Conservation (phyloP, 2,329 filamentous ascomycete species). For the Pestalotiopsis sp. region DNA sequence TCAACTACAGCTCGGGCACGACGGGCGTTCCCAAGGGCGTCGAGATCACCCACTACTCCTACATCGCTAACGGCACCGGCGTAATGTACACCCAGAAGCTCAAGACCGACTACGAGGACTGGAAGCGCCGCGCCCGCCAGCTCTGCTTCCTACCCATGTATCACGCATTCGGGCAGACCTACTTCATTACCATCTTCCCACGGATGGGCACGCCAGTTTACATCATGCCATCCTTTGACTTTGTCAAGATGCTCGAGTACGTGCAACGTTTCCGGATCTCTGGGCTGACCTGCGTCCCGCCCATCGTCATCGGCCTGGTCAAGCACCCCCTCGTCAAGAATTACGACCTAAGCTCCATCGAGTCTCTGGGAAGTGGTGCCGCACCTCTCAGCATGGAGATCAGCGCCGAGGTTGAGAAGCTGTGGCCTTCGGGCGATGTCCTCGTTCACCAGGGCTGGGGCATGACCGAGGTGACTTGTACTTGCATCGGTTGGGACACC, state of each 20-base stretch:
- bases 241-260: slow-evolving; percentile 69
- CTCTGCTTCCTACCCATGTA: slow-evolving; percentile 79
- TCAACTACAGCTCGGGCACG: slow-evolving; percentile 81
- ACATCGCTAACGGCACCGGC: slow-evolving; percentile 71
- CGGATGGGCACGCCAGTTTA: slow-evolving; percentile 68
- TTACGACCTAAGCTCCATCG: slow-evolving; percentile 70
- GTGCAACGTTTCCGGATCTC: slow-evolving; percentile 72
- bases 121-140: slow-evolving; percentile 39
- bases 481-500: slow-evolving; percentile 66
- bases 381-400: slow-evolving; percentile 67
- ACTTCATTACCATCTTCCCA: slow-evolving; percentile 64
- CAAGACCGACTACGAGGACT: slow-evolving; percentile 50
- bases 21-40: slow-evolving; percentile 86
- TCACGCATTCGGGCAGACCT: slow-evolving; percentile 73
- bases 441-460: slow-evolving; percentile 74
- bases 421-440: slow-evolving; percentile 47
- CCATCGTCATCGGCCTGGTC: slow-evolving; percentile 72
- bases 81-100: slow-evolving; percentile 51
- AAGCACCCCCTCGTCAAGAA: slow-evolving; percentile 69
- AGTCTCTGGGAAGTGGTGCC: slow-evolving; percentile 64
- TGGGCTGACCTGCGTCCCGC: slow-evolving; percentile 69
- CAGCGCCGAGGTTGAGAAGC: slow-evolving; percentile 57
- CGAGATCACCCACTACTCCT: slow-evolving; percentile 77
- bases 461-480: slow-evolving; percentile 84
- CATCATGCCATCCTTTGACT: slow-evolving; percentile 79